Base-by-base conservation (phyloP, 2,329 filamentous ascomycete genomes). In the Colletotrichum lini region DNA sequence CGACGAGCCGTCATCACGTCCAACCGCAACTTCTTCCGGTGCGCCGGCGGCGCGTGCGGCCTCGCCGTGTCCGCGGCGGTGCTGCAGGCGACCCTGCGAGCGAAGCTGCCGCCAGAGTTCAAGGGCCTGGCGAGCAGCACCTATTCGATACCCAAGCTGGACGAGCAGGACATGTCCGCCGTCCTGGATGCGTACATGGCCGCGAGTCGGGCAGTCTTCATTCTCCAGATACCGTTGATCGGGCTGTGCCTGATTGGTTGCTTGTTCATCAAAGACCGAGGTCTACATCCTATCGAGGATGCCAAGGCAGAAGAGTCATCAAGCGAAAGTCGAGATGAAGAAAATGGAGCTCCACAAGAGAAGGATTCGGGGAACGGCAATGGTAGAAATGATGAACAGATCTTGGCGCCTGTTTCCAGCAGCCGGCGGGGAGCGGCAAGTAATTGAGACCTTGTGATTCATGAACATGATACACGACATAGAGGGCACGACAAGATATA, bases 1-100 rank as follows among this genome's bases (percentile, higher is more conserved):
- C 86, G 91, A 53, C 84, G 90, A 23, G 90, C 90, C 0, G 87
- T 92, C 1, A 86, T 91, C 23, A 91, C 91, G 45, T 89, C 88
- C 2, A 86, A 87, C 62, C 84, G 90, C 1, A 92, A 92, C 74
- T 92, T 92, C 76, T 83, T 91, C 71, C 86, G 90, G 9, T 87
- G 85, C 57, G 80, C 89, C 4, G 90, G 90, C 12, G 90, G 89
- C 30, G 83, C 89, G 1, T 82, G 86, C 16, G 89, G 90, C 0
- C 83, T 92, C 0, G 89, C 88, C 0, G 80, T 91, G 10, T 88
- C 86, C 0, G 88, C 88, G 1, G 87, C 88, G 2, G 80, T 90
- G 2, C 74, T 82, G 12, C 81, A 81, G 59, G 78, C 77, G 2
- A 73, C 76, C 2, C 67, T 81, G 16, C 71, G 76, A 26, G 72